These are phyloP conservation scores for Leccinum truebloodii DNA, from an alignment of 768 basidiomycete genomes.

Conservation along the genomic window DNA sequence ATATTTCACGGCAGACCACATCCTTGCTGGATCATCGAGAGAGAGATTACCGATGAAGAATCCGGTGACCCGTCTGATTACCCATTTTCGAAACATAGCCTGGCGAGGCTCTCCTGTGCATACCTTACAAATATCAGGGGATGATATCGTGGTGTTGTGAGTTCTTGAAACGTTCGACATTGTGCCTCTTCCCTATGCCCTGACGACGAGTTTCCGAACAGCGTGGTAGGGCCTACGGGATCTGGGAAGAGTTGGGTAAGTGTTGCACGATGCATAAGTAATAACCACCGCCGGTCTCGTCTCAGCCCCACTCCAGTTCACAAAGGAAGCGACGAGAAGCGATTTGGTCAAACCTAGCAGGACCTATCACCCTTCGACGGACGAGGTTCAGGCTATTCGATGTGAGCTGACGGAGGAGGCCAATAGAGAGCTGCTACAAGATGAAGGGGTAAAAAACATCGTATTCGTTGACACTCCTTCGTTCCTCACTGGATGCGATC, in stretches of 20 bases:
- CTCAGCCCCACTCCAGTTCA: constrained; percentile 12
- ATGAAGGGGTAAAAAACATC: constrained; percentile 7
- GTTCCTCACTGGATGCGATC: constrained; percentile 14
- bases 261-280: not conserved
- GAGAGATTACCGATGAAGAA: not conserved
- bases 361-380: constrained; percentile 6
- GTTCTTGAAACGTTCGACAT: not conserved
- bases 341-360: constrained; percentile 3
- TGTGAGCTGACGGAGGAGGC: constrained; percentile 16
- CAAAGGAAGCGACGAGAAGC: constrained; percentile 10
- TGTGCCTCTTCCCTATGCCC: not conserved
- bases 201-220: not conserved
- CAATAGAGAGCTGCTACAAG: not conserved
- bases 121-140: constrained; percentile 5
- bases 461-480: constrained; percentile 27
- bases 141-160: constrained; percentile 24
- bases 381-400: constrained; percentile 12
- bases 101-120: constrained; percentile 9
- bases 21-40: not conserved
- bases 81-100: not conserved
- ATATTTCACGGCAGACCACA: not conserved
- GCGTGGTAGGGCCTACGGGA: constrained; percentile 22
- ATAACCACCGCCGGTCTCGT: not conserved
- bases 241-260: constrained; percentile 25
- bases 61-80: not conserved